Percentiles rank a stretch among this genome's conserved stretches.
phyloP scores from a whole-genome alignment of 1,284 basidiomycete species.

The Caloboletus firmus region DNA sequence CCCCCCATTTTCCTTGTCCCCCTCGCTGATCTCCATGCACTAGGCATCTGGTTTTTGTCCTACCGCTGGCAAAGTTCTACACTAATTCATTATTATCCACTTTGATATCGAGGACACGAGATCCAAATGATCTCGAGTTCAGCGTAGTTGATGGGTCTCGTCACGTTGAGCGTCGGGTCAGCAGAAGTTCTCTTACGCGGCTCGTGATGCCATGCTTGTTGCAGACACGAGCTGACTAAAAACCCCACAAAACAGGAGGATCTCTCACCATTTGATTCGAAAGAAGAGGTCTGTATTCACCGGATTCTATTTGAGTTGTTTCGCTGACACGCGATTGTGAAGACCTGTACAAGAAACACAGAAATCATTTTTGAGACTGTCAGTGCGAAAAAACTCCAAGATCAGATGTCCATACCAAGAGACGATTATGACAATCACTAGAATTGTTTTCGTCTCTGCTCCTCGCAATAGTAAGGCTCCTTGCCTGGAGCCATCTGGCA shows the following conservation, averaged over 20 bases:
- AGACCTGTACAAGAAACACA: constrained; percentile 17
- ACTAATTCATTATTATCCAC: constrained; percentile 38
- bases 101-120: constrained; percentile 33
- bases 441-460: not conserved
- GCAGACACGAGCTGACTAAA: constrained; percentile 9
- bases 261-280: constrained; percentile 9
- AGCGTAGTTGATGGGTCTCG: constrained; percentile 23
- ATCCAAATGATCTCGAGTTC: constrained; percentile 19
- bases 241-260: constrained; percentile 13
- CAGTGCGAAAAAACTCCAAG: constrained; percentile 15
- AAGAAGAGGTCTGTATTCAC: constrained; percentile 13
- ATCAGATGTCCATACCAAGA: constrained; percentile 7
- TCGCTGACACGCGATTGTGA: not conserved
- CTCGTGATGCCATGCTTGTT: not conserved
- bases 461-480: not conserved
- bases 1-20: not conserved
- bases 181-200: constrained; percentile 5
- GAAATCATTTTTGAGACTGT: constrained; percentile 25
- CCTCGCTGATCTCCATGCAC: not conserved
- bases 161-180: constrained; percentile 23
- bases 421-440: not conserved
- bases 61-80: constrained; percentile 38
- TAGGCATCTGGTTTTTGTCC: constrained; percentile 35
- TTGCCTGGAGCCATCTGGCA: not conserved
- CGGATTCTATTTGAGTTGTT: not conserved